phyloP scores from a whole-genome alignment of 2,329 filamentous ascomycete genomes.

The Cladosporium cucumerinum region DNA sequence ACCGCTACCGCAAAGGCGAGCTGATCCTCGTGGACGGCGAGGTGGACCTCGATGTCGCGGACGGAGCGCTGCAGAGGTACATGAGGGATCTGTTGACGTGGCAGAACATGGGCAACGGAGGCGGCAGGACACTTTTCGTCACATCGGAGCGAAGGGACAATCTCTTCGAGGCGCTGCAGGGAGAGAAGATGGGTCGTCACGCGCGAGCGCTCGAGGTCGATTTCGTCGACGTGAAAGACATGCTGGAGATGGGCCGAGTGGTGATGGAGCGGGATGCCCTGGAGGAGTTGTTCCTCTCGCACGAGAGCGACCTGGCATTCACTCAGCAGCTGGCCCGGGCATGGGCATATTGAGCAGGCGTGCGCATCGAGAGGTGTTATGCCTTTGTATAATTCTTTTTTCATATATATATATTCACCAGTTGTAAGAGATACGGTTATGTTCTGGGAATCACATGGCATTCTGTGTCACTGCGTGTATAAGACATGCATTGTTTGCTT shows the following conservation, averaged over 20 bases:
- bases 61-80: conserved; percentile 48
- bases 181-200: conserved; percentile 58
- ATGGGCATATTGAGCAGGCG: background rate
- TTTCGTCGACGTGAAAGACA: conserved; percentile 94
- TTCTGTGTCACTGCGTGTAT: background rate
- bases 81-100: conserved; percentile 65
- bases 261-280: conserved; percentile 83
- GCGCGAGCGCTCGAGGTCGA: conserved; percentile 65
- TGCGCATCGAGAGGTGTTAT: background rate
- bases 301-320: conserved; percentile 61
- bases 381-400: background rate
- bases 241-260: conserved; percentile 78
- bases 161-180: conserved; percentile 64
- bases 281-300: conserved; percentile 67
- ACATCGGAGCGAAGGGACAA: conserved; percentile 59
- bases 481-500: background rate
- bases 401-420: background rate
- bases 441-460: background rate
- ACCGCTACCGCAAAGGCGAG: conserved; percentile 84
- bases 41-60: conserved; percentile 60
- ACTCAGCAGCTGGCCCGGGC: background rate
- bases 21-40: conserved; percentile 79
- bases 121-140: conserved; percentile 73
- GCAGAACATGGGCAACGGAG: conserved; percentile 65
- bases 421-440: conserved; percentile 1